Evolutionary conservation across 2,329 filamentous ascomycete species (phyloP).

Genomic region (Lachnellula occidentalis): DNA sequence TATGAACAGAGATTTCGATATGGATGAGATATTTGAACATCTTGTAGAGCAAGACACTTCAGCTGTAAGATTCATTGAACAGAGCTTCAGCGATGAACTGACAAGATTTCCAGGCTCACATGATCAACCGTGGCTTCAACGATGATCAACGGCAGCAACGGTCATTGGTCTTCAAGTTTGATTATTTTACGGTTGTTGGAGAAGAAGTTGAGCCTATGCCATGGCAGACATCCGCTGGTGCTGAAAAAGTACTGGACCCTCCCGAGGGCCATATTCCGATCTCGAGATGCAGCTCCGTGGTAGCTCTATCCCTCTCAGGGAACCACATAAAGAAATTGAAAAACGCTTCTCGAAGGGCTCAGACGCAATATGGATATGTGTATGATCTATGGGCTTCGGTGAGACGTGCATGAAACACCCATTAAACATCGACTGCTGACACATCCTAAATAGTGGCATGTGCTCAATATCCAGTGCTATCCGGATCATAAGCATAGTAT

Average conservation of each 20-base stretch:
- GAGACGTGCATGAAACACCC: background rate
- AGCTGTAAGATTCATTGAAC: conserved; percentile 30
- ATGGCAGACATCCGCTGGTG: conserved; percentile 52
- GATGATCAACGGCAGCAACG: conserved; percentile 43
- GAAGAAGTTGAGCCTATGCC: conserved; percentile 50
- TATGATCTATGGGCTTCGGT: conserved; percentile 52
- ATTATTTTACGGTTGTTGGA: conserved; percentile 58
- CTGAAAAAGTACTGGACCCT: conserved; percentile 33
- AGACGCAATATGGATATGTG: conserved; percentile 44
- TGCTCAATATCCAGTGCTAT: conserved; percentile 53
- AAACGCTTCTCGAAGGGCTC: conserved; percentile 44
- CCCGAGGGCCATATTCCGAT: conserved; percentile 50
- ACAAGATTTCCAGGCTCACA: conserved; percentile 12
- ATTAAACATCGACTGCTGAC: background rate
- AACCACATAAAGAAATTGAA: conserved; percentile 43
- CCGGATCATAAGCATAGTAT: conserved; percentile 53
- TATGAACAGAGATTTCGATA: conserved; percentile 53
- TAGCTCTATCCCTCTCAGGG: conserved; percentile 53
- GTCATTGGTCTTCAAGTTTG: conserved; percentile 58
- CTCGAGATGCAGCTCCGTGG: conserved; percentile 52
- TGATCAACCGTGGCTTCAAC: conserved; percentile 17
- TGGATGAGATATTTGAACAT: conserved; percentile 53
- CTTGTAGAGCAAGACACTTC: conserved; percentile 45
- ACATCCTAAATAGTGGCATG: conserved; percentile 40
- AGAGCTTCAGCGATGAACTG: conserved; percentile 18